Conservation (phyloP, 2,329 filamentous ascomycete genomes). For the Penicillium sp. region DNA sequence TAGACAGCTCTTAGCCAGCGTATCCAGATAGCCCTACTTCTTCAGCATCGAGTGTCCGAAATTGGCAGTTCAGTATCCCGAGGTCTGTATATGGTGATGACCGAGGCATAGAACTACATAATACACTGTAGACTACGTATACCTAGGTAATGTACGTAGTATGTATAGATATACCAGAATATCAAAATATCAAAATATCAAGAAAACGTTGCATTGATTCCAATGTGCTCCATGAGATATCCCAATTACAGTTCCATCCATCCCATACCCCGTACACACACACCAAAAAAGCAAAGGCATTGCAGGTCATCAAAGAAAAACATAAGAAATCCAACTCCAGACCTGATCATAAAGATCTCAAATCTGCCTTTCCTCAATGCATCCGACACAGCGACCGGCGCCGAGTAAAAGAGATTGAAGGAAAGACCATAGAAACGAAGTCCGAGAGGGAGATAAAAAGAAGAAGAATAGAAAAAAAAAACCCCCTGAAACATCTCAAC, state of each 20-base stretch:
- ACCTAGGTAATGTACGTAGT: too few relatives aligned
- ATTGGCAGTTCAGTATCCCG: neutral
- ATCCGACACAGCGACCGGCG: slow-evolving; percentile 12
- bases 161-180: neutral
- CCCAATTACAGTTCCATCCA: slow-evolving; percentile 9
- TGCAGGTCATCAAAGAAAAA: slow-evolving; percentile 19
- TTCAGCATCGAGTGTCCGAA: neutral
- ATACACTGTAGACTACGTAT: too few relatives aligned
- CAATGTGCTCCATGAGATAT: slow-evolving; percentile 10
- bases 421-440: neutral
- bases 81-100: neutral
- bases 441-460: neutral
- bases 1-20: neutral
- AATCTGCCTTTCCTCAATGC: slow-evolving; percentile 6
- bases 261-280: slow-evolving; percentile 15
- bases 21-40: neutral
- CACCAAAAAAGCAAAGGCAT: slow-evolving; percentile 15
- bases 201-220: slow-evolving; percentile 1
- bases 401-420: slow-evolving; percentile 6
- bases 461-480: neutral
- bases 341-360: neutral
- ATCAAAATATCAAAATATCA: neutral
- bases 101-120: neutral
- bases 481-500: neutral
- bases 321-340: neutral